Evolutionary conservation across 2,329 filamentous ascomycete species (phyloP).

Genomic region (Penicillium brasilianum): DNA sequence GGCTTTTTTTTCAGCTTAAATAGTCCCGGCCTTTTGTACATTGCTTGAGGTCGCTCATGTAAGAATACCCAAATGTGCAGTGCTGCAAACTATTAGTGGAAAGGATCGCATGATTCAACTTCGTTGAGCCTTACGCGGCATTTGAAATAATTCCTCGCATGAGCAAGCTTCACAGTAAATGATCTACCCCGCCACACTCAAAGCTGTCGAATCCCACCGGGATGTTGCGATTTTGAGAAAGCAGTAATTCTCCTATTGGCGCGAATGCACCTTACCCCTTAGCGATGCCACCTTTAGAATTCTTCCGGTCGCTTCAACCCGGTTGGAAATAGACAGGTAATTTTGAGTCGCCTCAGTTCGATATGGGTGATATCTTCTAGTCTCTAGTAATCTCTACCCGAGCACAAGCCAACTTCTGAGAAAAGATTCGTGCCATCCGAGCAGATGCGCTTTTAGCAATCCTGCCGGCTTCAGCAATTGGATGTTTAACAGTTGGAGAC

Average conservation of each 20-base stretch:
- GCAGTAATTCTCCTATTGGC: not conserved
- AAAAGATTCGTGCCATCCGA: not conserved
- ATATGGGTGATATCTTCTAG: not conserved
- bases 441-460: not conserved
- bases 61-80: not conserved
- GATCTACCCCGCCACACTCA: not conserved
- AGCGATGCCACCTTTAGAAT: not conserved
- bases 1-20: not conserved
- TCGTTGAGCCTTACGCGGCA: not conserved
- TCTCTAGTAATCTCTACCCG: too few species aligned
- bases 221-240: not conserved
- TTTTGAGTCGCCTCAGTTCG: not conserved
- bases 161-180: not conserved
- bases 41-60: not conserved
- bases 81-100: not conserved
- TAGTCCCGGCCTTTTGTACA: not conserved
- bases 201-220: not conserved
- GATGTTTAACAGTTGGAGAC: too few species aligned
- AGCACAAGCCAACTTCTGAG: too few species aligned
- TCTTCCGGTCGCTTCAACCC: not conserved
- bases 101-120: not conserved
- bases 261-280: not conserved
- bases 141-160: not conserved
- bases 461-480: too few species aligned
- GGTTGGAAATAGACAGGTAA: not conserved